Conservation (phyloP, 345 rosid genomes). For the Raphanus sativus region DNA sequence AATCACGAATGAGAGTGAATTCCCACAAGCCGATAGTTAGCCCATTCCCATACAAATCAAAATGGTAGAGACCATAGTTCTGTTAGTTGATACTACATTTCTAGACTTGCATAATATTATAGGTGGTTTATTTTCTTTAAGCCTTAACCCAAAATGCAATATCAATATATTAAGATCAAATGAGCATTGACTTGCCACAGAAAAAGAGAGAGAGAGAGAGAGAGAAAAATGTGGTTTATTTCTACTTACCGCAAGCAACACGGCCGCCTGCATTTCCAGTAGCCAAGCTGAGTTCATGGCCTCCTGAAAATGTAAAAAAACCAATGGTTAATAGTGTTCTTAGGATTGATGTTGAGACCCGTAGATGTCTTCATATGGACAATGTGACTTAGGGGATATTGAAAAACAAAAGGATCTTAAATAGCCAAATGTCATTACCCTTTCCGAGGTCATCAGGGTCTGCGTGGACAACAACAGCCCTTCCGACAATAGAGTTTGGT, state of each 20-base stretch:
- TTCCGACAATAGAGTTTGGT: conserved; percentile 74
- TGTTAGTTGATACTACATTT: not conserved
- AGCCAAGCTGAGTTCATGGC: conserved; percentile 83
- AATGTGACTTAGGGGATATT: not conserved
- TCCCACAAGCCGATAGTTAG: not conserved
- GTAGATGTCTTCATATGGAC: not conserved
- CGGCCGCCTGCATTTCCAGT: conserved; percentile 97
- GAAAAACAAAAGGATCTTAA: not conserved
- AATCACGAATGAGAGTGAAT: not conserved
- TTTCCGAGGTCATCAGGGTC: conserved; percentile 98
- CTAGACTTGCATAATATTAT: not conserved
- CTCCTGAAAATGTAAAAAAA: conserved; percentile 53
- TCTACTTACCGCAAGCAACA: conserved; percentile 74
- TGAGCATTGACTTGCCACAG: not conserved
- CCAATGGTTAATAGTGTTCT: not conserved
- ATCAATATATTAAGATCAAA: not conserved
- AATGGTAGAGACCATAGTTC: too few relatives aligned
- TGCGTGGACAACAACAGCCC: conserved; percentile 90
- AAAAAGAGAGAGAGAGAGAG: not conserved
- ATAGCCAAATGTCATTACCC: conserved; percentile 50
- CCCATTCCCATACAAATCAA: not conserved
- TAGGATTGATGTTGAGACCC: not conserved
- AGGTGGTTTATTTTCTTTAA: not conserved
- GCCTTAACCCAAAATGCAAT: not conserved
- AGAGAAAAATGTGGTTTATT: not conserved